Conservation (phyloP, 2,329 filamentous ascomycete genomes). For the Beauveria rudraprayagi region DNA sequence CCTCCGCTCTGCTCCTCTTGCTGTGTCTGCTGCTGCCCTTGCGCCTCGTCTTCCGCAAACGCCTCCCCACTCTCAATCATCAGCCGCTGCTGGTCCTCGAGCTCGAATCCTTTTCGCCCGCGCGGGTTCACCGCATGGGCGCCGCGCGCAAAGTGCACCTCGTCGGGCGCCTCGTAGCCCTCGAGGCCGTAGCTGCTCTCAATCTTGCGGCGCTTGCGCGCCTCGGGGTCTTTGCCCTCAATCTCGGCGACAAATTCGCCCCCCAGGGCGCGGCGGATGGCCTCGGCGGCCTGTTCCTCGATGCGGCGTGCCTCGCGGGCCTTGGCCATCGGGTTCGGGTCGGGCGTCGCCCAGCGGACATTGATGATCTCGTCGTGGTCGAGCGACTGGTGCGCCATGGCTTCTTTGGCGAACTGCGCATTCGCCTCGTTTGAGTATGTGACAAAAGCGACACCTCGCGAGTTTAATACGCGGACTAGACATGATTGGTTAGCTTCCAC, state of each 20-base stretch:
- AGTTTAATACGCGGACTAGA: conserved; percentile 69
- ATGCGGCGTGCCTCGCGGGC: conserved; percentile 82
- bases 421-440: conserved; percentile 90
- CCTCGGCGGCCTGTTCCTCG: conserved; percentile 94
- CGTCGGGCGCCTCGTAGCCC: conserved; percentile 89
- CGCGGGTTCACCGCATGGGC: conserved; percentile 56
- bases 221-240: conserved; percentile 81
- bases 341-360: conserved; percentile 92
- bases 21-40: conserved; percentile 12
- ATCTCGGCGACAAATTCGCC: conserved; percentile 89
- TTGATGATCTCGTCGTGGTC: conserved; percentile 92
- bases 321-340: conserved; percentile 91
- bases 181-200: conserved; percentile 83
- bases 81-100: conserved; percentile 53
- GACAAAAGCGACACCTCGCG: conserved; percentile 85
- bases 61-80: conserved; percentile 51
- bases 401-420: conserved; percentile 84
- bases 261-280: conserved; percentile 78
- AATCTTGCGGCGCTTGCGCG: conserved; percentile 79
- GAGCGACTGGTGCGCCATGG: conserved; percentile 89
- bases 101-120: conserved; percentile 50
- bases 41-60: conserved; percentile 29
- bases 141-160: conserved; percentile 83
- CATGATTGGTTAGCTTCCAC: not conserved
- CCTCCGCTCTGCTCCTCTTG: conserved; percentile 38